phyloP scores from a whole-genome alignment of 345 rosid genomes.

The Eucalyptus globulus region DNA sequence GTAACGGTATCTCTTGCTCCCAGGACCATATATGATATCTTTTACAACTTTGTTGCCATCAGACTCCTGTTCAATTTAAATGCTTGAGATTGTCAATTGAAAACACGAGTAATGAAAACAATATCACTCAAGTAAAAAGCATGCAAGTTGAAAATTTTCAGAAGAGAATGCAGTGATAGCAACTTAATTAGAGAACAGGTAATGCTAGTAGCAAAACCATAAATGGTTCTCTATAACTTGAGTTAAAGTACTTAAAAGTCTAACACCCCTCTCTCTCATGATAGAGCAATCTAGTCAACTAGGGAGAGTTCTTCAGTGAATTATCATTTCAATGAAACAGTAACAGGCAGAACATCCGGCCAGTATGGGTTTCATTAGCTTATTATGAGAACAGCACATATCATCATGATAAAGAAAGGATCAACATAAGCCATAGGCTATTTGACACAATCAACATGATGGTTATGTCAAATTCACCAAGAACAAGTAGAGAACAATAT shows the following conservation, averaged over 20 bases:
- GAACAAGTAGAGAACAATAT: not conserved
- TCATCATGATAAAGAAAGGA: not conserved
- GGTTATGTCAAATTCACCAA: not conserved
- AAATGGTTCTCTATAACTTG: not conserved
- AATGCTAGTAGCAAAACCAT: not conserved
- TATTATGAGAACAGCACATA: not conserved
- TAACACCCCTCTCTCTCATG: not conserved
- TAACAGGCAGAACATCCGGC: not conserved
- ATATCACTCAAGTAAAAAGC: not conserved
- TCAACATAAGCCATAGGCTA: not conserved
- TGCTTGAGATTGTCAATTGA: not conserved
- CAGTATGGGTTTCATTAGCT: not conserved
- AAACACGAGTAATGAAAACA: not conserved
- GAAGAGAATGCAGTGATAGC: not conserved
- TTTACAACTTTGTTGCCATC: constrained; percentile 65
- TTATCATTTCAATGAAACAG: not conserved
- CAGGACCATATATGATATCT: constrained; percentile 55
- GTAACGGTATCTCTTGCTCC: constrained; percentile 55
- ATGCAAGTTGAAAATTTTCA: not conserved
- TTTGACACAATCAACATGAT: not conserved
- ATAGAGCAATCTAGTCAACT: not conserved
- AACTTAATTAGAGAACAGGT: not conserved
- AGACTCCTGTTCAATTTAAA: constrained; percentile 29
- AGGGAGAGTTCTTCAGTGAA: not conserved
- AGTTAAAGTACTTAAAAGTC: not conserved